Evolutionary conservation across 2,329 filamentous ascomycete genomes (phyloP).

Genomic region (Atkinsonella hypoxylon): DNA sequence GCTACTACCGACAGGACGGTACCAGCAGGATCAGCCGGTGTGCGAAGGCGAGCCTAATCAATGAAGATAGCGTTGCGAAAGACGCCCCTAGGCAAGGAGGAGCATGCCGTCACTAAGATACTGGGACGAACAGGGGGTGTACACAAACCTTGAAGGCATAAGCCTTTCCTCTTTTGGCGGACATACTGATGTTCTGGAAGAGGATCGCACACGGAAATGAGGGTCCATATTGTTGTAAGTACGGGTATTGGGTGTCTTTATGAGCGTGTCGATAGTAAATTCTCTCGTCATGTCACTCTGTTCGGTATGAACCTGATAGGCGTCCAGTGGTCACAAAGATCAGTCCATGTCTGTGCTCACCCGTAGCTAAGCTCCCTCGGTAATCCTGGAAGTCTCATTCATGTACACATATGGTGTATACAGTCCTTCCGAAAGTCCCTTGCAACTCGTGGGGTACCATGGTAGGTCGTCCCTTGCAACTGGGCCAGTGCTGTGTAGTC

Average conservation of each 20-base stretch:
- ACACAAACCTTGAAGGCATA: background rate
- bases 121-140: background rate
- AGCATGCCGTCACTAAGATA: background rate
- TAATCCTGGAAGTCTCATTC: background rate
- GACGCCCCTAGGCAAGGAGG: background rate
- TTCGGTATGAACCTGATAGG: background rate
- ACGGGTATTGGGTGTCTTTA: background rate
- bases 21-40: background rate
- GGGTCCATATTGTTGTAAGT: background rate
- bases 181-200: background rate
- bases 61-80: background rate
- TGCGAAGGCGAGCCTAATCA: background rate
- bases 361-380: background rate
- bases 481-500: background rate
- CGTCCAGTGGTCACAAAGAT: background rate
- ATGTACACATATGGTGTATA: background rate
- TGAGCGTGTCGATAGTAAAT: conserved; percentile 5
- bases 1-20: background rate
- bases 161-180: background rate
- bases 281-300: background rate
- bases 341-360: background rate
- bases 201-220: background rate
- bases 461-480: background rate
- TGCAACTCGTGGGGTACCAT: background rate
- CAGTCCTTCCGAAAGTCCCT: background rate